Percentiles rank a stretch among this genome's conserved stretches.
Conservation (phyloP, 2,329 filamentous ascomycete genomes). For the Aspergillus fischeri region DNA sequence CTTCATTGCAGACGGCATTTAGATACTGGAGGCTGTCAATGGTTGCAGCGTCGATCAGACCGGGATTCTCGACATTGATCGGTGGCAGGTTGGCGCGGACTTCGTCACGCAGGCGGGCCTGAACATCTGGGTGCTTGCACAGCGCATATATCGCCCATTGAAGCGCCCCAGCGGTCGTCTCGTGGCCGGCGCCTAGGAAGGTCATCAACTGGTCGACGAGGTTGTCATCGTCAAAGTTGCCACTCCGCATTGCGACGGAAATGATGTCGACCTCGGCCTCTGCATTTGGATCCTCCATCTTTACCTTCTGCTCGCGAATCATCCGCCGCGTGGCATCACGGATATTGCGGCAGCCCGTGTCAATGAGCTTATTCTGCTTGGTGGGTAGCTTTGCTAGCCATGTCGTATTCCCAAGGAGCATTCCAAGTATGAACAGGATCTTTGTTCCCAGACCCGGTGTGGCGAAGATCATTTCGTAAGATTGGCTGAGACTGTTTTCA, state of each 20-base stretch:
- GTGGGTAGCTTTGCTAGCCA: neutral
- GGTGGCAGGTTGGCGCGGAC: constrained; percentile 29
- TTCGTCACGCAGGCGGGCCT: constrained; percentile 38
- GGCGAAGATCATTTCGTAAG: neutral
- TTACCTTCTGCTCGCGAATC: neutral
- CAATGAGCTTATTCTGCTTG: neutral
- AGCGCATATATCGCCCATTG: constrained; percentile 68
- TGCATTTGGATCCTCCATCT: neutral
- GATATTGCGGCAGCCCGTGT: neutral
- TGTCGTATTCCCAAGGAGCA: neutral
- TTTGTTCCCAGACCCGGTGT: neutral
- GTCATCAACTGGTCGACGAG: neutral
- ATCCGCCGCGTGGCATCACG: neutral
- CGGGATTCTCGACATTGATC: neutral
- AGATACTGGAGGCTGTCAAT: constrained; percentile 38
- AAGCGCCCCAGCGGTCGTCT: constrained; percentile 72
- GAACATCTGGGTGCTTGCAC: constrained; percentile 56
- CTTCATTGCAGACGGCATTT: constrained; percentile 73
- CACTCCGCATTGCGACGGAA: neutral
- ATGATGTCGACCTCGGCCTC: neutral
- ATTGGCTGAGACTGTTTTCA: constrained; percentile 34
- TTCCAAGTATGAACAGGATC: neutral
- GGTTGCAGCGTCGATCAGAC: neutral
- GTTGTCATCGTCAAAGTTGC: neutral
- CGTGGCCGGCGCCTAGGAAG: constrained; percentile 55